phyloP scores from a whole-genome alignment of 2,329 filamentous ascomycete species.

The Clarireedia homoeocarpa region DNA sequence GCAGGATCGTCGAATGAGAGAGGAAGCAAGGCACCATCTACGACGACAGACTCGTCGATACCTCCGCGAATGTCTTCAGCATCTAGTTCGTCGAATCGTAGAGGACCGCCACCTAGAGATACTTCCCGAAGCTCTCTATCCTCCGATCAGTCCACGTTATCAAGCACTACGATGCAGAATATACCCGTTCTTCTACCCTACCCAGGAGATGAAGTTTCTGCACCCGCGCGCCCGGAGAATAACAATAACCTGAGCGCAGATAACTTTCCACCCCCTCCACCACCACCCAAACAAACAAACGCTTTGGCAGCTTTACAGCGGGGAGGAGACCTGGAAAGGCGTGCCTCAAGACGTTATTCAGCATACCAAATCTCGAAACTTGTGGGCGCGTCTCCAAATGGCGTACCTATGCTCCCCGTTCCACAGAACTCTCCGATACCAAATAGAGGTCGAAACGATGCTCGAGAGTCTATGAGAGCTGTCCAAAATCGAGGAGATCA shows the following conservation, averaged over 20 bases:
- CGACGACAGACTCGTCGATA: constrained; percentile 31
- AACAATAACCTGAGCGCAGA: constrained; percentile 41
- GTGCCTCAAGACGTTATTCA: constrained; percentile 88
- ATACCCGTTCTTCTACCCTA: constrained; percentile 69
- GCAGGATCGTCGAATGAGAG: constrained; percentile 15
- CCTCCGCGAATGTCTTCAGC: constrained; percentile 37
- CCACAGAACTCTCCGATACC: constrained; percentile 76
- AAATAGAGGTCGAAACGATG: constrained; percentile 70
- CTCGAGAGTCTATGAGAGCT: constrained; percentile 74
- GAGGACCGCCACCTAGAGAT: constrained; percentile 36
- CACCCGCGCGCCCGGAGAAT: constrained; percentile 36
- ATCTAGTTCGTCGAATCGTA: constrained; percentile 14
- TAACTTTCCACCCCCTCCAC: constrained; percentile 65
- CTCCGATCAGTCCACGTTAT: constrained; percentile 58
- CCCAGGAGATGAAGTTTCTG: constrained; percentile 49
- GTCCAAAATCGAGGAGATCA: constrained; percentile 53
- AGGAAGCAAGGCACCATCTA: constrained; percentile 10
- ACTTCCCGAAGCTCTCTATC: constrained; percentile 42
- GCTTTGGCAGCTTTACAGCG: constrained; percentile 86
- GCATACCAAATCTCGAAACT: constrained; percentile 96
- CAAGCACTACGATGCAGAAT: constrained; percentile 69
- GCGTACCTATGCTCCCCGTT: constrained; percentile 79
- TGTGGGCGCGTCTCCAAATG: constrained; percentile 70
- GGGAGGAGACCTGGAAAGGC: constrained; percentile 83
- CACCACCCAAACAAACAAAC: constrained; percentile 74